Conservation (phyloP, 2,329 filamentous ascomycete genomes). For the Diaporthe aspalathi region DNA sequence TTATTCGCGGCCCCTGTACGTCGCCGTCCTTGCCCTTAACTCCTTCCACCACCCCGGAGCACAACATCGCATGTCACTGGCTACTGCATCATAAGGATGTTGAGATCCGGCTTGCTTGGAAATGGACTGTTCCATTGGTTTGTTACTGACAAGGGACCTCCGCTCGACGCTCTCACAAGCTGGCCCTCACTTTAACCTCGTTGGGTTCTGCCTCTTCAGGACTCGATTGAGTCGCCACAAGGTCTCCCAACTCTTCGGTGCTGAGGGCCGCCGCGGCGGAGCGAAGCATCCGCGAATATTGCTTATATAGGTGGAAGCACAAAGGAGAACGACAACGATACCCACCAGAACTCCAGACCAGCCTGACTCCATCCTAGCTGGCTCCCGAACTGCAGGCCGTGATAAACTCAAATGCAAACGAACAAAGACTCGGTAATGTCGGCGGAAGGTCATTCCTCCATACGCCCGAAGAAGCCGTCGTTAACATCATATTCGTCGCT, state of each 20-base stretch:
- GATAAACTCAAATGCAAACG: constrained; percentile 39
- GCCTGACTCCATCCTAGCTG: constrained; percentile 45
- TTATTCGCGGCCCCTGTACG: not conserved
- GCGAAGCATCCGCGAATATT: constrained; percentile 65
- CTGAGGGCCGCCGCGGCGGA: constrained; percentile 72
- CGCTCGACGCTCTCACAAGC: constrained; percentile 70
- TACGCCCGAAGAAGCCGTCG: constrained; percentile 93
- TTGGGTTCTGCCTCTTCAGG: constrained; percentile 58
- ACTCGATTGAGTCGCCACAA: constrained; percentile 14
- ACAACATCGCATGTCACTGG: not conserved
- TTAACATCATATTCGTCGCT: constrained; percentile 82
- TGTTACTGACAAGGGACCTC: constrained; percentile 52
- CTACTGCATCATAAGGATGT: not conserved
- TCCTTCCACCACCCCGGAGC: not conserved
- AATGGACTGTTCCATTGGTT: constrained; percentile 46
- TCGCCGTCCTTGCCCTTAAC: constrained; percentile 1
- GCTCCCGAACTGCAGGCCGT: constrained; percentile 36
- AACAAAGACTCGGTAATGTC: constrained; percentile 26
- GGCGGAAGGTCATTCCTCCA: constrained; percentile 79
- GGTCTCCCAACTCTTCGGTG: constrained; percentile 74
- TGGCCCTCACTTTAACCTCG: constrained; percentile 79
- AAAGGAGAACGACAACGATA: constrained; percentile 55
- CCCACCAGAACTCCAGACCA: constrained; percentile 32
- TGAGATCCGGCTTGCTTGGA: constrained; percentile 42
- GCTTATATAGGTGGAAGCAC: constrained; percentile 56